Percentiles rank a stretch among this genome's conserved stretches.
Conservation (phyloP, 192 early-diverging fungal species). For the Podila epicladia region DNA sequence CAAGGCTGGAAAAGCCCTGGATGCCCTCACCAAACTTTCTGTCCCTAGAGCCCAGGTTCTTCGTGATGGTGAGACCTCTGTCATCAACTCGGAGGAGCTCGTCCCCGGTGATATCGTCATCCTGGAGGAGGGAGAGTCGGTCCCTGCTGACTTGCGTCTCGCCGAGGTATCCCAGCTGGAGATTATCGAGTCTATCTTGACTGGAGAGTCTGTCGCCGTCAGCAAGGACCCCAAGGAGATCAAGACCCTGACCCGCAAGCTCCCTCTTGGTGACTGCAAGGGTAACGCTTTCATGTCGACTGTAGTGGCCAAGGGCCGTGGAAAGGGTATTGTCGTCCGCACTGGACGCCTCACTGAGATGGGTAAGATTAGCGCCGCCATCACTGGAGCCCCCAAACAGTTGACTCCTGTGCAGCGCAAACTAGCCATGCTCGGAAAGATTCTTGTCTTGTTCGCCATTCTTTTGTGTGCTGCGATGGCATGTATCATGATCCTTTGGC, state of each 20-base stretch:
- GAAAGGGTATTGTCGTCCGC: constrained; percentile 90
- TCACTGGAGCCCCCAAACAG: constrained; percentile 66
- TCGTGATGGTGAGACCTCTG: constrained; percentile 68
- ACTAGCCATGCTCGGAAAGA: constrained; percentile 78
- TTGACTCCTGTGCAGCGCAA: constrained; percentile 77
- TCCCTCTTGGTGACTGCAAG: constrained; percentile 89
- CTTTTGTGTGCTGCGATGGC: constrained; percentile 84
- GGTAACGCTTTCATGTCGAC: constrained; percentile 98
- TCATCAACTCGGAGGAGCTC: constrained; percentile 71
- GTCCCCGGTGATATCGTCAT: constrained; percentile 87
- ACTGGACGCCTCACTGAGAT: constrained; percentile 91
- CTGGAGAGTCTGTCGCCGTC: constrained; percentile 80
- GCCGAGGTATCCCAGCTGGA: constrained; percentile 76
- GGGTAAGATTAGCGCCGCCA: constrained; percentile 91
- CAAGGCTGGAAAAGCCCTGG: constrained; percentile 91
- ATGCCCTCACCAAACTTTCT: constrained; percentile 70
- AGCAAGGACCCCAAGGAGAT: constrained; percentile 75
- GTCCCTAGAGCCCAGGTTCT: constrained; percentile 76
- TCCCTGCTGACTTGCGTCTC: constrained; percentile 84
- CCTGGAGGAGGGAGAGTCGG: constrained; percentile 83
- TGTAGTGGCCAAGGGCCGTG: constrained; percentile 88
- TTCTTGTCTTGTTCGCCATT: constrained; percentile 84
- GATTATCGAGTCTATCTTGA: constrained; percentile 82
- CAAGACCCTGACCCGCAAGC: constrained; percentile 65
- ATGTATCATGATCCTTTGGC: constrained; percentile 76